Evolutionary conservation across 139 green algal genomes (phyloP).

Genomic region (Chlorella sp.): DNA sequence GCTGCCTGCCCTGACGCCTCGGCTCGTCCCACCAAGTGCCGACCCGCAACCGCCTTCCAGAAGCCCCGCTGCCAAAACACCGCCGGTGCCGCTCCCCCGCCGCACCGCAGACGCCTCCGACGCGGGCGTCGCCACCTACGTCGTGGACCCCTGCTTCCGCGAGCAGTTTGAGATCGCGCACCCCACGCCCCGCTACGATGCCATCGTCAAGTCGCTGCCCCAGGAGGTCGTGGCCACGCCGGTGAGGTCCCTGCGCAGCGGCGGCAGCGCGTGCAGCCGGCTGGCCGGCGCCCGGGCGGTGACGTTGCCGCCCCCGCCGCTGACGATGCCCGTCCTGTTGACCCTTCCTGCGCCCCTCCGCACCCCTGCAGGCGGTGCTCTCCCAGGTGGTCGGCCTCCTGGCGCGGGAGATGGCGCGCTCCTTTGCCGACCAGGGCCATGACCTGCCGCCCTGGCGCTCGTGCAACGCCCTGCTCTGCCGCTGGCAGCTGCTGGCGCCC

Average conservation of each 20-base stretch:
- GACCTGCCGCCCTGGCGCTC: conserved; percentile 27
- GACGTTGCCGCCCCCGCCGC: background rate
- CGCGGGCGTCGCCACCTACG: conserved; percentile 4
- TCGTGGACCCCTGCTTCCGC: conserved; percentile 28
- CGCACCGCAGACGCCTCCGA: conserved; percentile 9
- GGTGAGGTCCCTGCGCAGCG: background rate
- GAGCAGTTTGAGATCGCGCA: conserved; percentile 22
- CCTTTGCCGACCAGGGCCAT: conserved; percentile 11
- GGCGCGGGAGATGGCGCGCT: conserved; percentile 18
- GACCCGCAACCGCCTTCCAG: too few relatives aligned
- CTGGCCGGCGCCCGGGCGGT: background rate
- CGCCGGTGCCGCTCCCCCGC: too few relatives aligned
- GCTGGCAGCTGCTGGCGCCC: conserved; percentile 23
- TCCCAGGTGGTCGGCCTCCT: conserved; percentile 17
- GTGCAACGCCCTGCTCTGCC: conserved; percentile 15
- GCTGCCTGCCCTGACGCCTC: too few relatives aligned
- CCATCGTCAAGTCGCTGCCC: conserved; percentile 1
- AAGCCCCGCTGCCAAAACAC: too few relatives aligned
- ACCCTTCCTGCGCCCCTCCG: too few relatives aligned
- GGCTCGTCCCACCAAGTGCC: too few relatives aligned
- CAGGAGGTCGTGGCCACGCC: conserved; percentile 8
- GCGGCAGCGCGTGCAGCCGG: too few relatives aligned
- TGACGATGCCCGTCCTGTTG: background rate
- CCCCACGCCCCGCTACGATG: conserved; percentile 20
- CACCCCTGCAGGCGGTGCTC: conserved; percentile 6